Evolutionary conservation across 148 eudicot species (phyloP).

Genomic region (Chenopodium quinoa): DNA sequence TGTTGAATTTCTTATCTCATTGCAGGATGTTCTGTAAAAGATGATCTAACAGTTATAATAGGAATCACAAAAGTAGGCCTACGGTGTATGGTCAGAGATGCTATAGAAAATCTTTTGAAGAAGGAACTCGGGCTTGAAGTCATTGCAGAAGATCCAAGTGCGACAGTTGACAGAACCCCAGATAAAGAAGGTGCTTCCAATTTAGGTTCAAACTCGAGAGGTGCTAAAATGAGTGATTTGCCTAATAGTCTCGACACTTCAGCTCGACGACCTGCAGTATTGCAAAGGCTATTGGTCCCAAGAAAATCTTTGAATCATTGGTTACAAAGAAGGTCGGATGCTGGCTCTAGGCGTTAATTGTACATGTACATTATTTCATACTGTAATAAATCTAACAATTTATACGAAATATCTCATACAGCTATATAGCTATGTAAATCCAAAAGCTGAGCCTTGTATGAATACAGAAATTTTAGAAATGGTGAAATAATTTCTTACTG

Average conservation of each 20-base stretch:
- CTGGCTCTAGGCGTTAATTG: not conserved
- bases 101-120: conserved; percentile 56
- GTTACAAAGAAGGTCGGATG: conserved; percentile 45
- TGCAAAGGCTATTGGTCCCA: conserved; percentile 60
- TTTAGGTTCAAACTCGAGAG: conserved; percentile 22
- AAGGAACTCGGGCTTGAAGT: conserved; percentile 78
- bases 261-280: conserved; percentile 63
- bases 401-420: not conserved
- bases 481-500: not conserved
- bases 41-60: conserved; percentile 64
- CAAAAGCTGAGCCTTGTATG: conserved; percentile 8
- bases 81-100: conserved; percentile 40
- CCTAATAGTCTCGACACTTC: conserved; percentile 30
- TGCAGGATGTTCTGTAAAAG: conserved; percentile 65
- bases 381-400: conserved; percentile 8
- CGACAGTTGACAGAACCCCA: conserved; percentile 12
- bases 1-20: conserved; percentile 7
- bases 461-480: not conserved
- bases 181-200: conserved; percentile 8
- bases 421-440: not conserved
- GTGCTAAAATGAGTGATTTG: conserved; percentile 3
- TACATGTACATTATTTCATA: not conserved
- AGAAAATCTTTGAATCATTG: conserved; percentile 57
- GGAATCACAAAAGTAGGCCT: conserved; percentile 39
- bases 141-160: conserved; percentile 33